Conservation (phyloP, 1,139 yeast species). For the Scheffersomyces cryptocercus region DNA sequence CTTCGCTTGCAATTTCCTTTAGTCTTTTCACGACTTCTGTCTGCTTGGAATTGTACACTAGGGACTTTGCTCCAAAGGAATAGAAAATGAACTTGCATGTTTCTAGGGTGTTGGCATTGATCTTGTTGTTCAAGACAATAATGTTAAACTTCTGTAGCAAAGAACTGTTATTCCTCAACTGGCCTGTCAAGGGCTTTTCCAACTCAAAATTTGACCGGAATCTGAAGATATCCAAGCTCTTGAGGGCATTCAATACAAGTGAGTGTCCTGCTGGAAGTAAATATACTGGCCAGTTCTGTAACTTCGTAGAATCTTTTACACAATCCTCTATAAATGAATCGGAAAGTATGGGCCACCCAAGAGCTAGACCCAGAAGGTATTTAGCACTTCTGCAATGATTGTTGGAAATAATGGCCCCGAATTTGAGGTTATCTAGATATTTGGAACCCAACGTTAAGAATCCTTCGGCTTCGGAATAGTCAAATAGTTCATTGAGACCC, state of each 20-base stretch:
- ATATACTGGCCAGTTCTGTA: slow-evolving; percentile 52
- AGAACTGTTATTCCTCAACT: slow-evolving; percentile 37
- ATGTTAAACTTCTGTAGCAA: slow-evolving; percentile 33
- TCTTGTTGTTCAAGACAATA: slow-evolving; percentile 26
- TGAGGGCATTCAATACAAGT: slow-evolving; percentile 30
- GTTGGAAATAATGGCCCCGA: slow-evolving; percentile 68
- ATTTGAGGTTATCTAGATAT: slow-evolving; percentile 29
- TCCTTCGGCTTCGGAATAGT: slow-evolving; percentile 13
- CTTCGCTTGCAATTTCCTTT: slow-evolving; percentile 1
- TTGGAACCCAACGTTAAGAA: slow-evolving; percentile 15
- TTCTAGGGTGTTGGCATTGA: slow-evolving; percentile 26
- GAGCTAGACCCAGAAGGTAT: slow-evolving; percentile 79
- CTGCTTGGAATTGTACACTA: slow-evolving; percentile 14
- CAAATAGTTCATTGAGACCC: slow-evolving; percentile 42
- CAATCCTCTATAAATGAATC: slow-evolving; percentile 61
- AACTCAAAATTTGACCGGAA: slow-evolving; percentile 34
- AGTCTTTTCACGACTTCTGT: slow-evolving; percentile 7
- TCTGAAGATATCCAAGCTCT: slow-evolving; percentile 41
- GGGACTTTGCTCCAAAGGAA: slow-evolving; percentile 44
- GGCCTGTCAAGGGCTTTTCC: slow-evolving; percentile 28
- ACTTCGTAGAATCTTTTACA: slow-evolving; percentile 20
- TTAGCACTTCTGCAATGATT: slow-evolving; percentile 66
- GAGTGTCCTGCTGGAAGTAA: slow-evolving; percentile 74
- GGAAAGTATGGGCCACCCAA: slow-evolving; percentile 87
- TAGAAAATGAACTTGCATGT: slow-evolving; percentile 48